A percentile compares a stretch with the other conserved stretches of the same genome.
Evolutionary conservation across 352 stramenopile genomes (phyloP).

Genomic region (Phytophthora sojae): DNA sequence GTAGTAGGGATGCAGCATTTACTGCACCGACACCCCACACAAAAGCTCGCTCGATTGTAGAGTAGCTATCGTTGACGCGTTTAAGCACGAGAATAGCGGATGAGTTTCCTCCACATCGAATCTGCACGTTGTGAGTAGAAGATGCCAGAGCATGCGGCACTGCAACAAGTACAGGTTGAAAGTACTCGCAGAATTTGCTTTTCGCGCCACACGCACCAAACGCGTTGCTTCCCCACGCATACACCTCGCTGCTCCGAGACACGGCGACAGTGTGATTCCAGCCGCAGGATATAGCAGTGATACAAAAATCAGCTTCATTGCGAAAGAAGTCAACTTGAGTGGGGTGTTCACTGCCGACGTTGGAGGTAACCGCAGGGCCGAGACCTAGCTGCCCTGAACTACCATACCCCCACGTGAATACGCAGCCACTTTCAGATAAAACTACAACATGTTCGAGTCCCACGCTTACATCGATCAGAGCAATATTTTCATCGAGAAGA

Average conservation of each 20-base stretch:
- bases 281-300: constrained; percentile 38
- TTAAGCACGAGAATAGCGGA: constrained; percentile 21
- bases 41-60: constrained; percentile 16
- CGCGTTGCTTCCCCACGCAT: constrained; percentile 50
- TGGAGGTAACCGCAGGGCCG: constrained; percentile 21
- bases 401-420: constrained; percentile 54
- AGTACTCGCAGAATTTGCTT: constrained; percentile 60
- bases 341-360: constrained; percentile 19
- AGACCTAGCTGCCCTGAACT: constrained; percentile 44
- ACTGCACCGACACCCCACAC: constrained; percentile 36
- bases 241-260: constrained; percentile 30
- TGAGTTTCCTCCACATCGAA: constrained; percentile 37
- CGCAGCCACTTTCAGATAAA: constrained; percentile 30
- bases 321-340: constrained; percentile 41
- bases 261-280: constrained; percentile 51
- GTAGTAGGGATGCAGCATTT: constrained; percentile 8
- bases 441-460: constrained; percentile 45
- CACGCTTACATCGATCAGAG: constrained; percentile 29
- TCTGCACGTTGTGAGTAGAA: background rate
- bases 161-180: constrained; percentile 43
- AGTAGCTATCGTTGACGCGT: background rate
- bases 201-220: constrained; percentile 46
- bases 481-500: constrained; percentile 21
- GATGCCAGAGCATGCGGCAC: constrained; percentile 15
- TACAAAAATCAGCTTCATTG: constrained; percentile 1